These are phyloP conservation scores for Dictyostelium discoideum DNA, from an alignment of 78 protist genomes.

Conservation along the genomic window dicty_2.7 NC_007088.5:3732501-3733000, in stretches of 20 bases:
- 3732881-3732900: no score
- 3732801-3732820: slow-evolving; percentile 7
- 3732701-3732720: slow-evolving; percentile 53
- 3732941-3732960: background rate
- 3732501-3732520: background rate
- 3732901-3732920: no score
- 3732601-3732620: slow-evolving; percentile 30
- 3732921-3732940: background rate
- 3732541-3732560: background rate
- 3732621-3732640: slow-evolving; percentile 59
- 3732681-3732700: slow-evolving; percentile 64
- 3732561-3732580: background rate
- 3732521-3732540: background rate
- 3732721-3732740: slow-evolving; percentile 37
- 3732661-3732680: slow-evolving; percentile 68
- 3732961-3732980: background rate
- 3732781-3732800: slow-evolving; percentile 69
- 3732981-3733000: slow-evolving; percentile 9
- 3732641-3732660: slow-evolving; percentile 52
- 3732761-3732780: slow-evolving; percentile 43
- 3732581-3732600: background rate
- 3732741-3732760: slow-evolving; percentile 67
- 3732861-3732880: no score
- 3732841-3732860: background rate
- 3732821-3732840: slow-evolving; percentile 6